Evolutionary conservation across 2,329 filamentous ascomycete genomes (phyloP).

Genomic region (Fusarium pilosicola): DNA sequence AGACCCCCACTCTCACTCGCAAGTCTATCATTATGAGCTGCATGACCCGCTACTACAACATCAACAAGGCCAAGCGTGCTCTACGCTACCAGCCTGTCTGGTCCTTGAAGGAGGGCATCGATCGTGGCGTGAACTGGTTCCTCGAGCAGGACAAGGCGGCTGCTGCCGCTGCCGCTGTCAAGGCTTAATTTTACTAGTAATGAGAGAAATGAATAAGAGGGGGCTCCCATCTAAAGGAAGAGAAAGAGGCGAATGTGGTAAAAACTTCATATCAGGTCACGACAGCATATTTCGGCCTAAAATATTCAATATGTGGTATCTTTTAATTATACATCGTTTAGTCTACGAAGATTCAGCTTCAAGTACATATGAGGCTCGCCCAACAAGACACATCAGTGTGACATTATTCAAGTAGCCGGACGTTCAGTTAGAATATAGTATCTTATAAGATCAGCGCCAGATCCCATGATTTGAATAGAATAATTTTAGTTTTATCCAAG

Average conservation of each 20-base stretch:
- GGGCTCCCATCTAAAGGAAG: conserved; percentile 4
- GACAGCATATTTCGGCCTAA: conserved; percentile 14
- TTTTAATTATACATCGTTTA: conserved; percentile 19
- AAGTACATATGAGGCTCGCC: neutral
- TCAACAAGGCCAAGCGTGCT: conserved; percentile 76
- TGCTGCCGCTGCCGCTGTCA: conserved; percentile 29
- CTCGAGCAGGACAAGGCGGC: conserved; percentile 59
- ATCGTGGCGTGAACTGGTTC: conserved; percentile 64
- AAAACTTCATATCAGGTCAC: conserved; percentile 4
- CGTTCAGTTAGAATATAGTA: neutral
- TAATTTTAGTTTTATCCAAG: neutral
- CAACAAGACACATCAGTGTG: neutral
- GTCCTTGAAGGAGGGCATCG: conserved; percentile 71
- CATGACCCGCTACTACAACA: conserved; percentile 83
- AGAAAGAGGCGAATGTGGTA: neutral
- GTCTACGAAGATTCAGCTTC: neutral
- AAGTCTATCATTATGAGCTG: conserved; percentile 73
- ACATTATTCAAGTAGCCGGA: neutral
- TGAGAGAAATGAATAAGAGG: neutral
- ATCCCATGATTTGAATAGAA: neutral
- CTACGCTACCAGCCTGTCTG: conserved; percentile 77
- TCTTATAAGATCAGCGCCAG: neutral
- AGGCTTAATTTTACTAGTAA: conserved; percentile 32
- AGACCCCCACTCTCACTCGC: conserved; percentile 66
- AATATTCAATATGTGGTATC: conserved; percentile 8